These are phyloP conservation scores for Penicillium odoratum DNA, from an alignment of 495 filamentous ascomycete species.

Conservation along the genomic window DNA sequence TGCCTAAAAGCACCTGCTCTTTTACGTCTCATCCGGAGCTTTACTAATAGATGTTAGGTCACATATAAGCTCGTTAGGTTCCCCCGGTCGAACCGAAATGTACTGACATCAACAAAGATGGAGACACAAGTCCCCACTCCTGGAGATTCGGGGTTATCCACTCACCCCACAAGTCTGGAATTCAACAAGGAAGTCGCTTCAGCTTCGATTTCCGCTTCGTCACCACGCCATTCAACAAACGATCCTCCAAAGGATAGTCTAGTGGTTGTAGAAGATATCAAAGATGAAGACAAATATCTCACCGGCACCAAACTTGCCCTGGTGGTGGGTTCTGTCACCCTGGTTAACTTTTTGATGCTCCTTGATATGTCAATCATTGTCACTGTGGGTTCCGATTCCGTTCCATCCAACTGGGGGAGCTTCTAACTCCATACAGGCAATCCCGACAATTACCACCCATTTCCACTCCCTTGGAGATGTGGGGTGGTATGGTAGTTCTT, in stretches of 20 bases:
- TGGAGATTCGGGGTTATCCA: neutral
- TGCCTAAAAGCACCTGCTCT: no score
- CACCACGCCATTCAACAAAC: neutral
- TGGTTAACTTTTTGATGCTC: conserved; percentile 21
- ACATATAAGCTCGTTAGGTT: neutral
- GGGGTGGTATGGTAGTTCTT: conserved; percentile 50
- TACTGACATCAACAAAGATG: neutral
- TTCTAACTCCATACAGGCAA: conserved; percentile 23
- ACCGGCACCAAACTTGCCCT: conserved; percentile 15
- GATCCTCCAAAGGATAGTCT: neutral
- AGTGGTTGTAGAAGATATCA: neutral
- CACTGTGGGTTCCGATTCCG: conserved; percentile 11
- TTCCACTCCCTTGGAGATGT: conserved; percentile 45
- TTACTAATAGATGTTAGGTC: no score
- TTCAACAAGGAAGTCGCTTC: neutral
- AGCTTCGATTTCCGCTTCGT: neutral
- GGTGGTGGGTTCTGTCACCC: conserved; percentile 12
- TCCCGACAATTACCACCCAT: conserved; percentile 44
- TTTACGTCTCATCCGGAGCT: no score
- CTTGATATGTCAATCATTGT: conserved; percentile 23
- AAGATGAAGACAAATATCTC: conserved; percentile 17
- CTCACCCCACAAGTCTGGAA: neutral
- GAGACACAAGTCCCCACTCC: neutral
- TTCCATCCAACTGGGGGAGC: neutral
- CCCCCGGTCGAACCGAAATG: neutral